phyloP scores from a whole-genome alignment of 2,329 filamentous ascomycete genomes.

The Tolypocladium guangdongense region DNA sequence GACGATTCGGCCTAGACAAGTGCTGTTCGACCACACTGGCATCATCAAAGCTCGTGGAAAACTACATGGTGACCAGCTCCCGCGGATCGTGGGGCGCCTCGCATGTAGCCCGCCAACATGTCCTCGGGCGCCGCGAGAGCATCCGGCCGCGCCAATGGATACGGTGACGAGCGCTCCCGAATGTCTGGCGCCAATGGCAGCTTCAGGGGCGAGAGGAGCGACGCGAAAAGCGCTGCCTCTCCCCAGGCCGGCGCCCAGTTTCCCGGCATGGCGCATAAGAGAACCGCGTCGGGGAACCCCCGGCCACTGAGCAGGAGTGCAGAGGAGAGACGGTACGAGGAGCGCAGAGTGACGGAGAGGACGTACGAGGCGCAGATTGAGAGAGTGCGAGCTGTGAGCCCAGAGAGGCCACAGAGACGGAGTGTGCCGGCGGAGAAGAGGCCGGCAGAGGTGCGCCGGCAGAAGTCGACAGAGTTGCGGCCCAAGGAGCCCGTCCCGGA shows the following conservation, averaged over 20 bases:
- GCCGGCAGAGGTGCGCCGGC: constrained; percentile 25
- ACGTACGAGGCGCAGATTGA: constrained; percentile 51
- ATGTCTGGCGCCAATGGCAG: constrained; percentile 21
- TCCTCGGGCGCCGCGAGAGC: constrained; percentile 29
- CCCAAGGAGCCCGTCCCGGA: constrained; percentile 35
- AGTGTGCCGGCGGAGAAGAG: constrained; percentile 25
- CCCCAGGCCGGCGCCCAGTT: constrained; percentile 21
- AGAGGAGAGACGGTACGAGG: constrained; percentile 33
- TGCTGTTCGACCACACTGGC: background rate
- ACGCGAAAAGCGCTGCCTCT: constrained; percentile 25
- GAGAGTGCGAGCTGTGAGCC: constrained; percentile 49
- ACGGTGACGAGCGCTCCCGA: constrained; percentile 26
- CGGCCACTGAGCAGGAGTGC: constrained; percentile 35
- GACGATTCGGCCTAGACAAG: background rate
- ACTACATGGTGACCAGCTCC: background rate
- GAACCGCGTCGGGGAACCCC: constrained; percentile 45
- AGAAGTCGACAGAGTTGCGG: constrained; percentile 33
- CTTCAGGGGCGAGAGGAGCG: constrained; percentile 23
- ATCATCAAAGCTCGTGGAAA: background rate
- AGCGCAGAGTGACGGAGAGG: constrained; percentile 44
- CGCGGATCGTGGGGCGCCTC: constrained; percentile 6
- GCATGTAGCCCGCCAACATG: constrained; percentile 29
- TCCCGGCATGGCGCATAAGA: constrained; percentile 40
- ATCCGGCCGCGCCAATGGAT: constrained; percentile 33
- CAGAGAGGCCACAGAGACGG: constrained; percentile 40